phyloP scores from a whole-genome alignment of 116 monocot species.

The Zostera marina region DNA sequence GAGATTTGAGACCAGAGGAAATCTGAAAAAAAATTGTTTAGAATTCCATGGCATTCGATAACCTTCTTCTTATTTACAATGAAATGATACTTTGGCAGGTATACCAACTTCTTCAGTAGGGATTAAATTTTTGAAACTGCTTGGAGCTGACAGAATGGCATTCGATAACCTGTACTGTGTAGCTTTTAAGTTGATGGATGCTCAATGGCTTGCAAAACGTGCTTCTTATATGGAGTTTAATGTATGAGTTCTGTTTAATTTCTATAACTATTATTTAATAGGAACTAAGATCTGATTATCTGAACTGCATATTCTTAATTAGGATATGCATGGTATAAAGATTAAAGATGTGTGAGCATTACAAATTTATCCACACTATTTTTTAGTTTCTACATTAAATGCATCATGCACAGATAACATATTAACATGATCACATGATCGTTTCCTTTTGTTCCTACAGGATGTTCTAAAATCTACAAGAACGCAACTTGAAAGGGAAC shows the following conservation, averaged over 20 bases:
- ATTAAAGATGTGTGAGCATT: too few species aligned
- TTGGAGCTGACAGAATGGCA: slow-evolving; percentile 51
- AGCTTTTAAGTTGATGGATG: slow-evolving; percentile 72
- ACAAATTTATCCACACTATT: too few species aligned
- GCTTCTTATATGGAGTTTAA: slow-evolving; percentile 50
- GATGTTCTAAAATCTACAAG: slow-evolving; percentile 79
- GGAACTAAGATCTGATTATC: too few species aligned
- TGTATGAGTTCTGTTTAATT: slow-evolving; percentile 7
- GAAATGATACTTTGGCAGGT: slow-evolving; percentile 16
- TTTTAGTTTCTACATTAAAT: too few species aligned
- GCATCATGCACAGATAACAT: too few species aligned
- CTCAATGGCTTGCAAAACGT: slow-evolving; percentile 73
- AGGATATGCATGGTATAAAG: too few species aligned
- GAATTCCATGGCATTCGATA: too few species aligned
- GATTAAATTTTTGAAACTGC: slow-evolving; percentile 37
- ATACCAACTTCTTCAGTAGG: slow-evolving; percentile 35
- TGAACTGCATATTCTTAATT: too few species aligned
- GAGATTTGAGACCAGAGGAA: background rate
- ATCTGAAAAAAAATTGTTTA: background rate
- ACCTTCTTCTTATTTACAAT: too few species aligned
- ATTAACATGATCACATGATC: too few species aligned
- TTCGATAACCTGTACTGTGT: slow-evolving; percentile 87
- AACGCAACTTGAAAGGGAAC: slow-evolving; percentile 62
- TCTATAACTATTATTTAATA: background rate
- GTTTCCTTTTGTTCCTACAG: slow-evolving; percentile 22